Evolutionary conservation across 2,329 filamentous ascomycete genomes (phyloP).

Genomic region (Colletotrichum spinosum): DNA sequence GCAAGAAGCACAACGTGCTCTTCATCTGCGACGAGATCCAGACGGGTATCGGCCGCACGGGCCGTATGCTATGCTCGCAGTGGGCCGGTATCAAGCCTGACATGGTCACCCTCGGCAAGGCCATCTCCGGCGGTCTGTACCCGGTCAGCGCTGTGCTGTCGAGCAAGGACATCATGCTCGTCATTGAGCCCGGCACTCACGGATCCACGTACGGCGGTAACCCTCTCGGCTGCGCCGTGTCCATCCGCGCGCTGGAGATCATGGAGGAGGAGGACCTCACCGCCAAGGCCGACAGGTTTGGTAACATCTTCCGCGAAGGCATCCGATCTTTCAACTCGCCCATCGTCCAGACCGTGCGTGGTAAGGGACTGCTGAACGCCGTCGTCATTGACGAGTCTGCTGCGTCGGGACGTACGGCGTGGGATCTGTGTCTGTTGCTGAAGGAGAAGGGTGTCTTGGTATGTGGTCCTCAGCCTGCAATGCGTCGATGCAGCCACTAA

Average conservation of each 20-base stretch:
- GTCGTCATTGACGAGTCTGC: slow-evolving; percentile 94
- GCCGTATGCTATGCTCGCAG: slow-evolving; percentile 91
- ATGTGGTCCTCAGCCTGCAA: slow-evolving; percentile 39
- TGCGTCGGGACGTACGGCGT: slow-evolving; percentile 87
- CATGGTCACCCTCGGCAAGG: slow-evolving; percentile 94
- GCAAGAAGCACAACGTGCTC: slow-evolving; percentile 94
- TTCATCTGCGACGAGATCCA: slow-evolving; percentile 99
- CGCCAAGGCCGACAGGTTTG: slow-evolving; percentile 79
- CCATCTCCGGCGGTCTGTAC: slow-evolving; percentile 98
- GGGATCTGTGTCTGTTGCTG: slow-evolving; percentile 95
- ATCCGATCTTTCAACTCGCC: slow-evolving; percentile 81
- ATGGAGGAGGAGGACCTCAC: slow-evolving; percentile 92
- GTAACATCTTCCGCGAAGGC: slow-evolving; percentile 84
- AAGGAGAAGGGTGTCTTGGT: slow-evolving; percentile 96
- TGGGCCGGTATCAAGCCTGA: slow-evolving; percentile 97
- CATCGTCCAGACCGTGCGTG: slow-evolving; percentile 84
- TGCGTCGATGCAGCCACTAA: slow-evolving; percentile 31
- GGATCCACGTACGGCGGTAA: slow-evolving; percentile 99
- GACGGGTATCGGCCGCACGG: slow-evolving; percentile 95
- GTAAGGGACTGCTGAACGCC: slow-evolving; percentile 94
- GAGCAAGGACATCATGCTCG: slow-evolving; percentile 92
- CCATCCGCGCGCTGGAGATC: slow-evolving; percentile 93
- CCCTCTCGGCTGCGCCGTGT: slow-evolving; percentile 93
- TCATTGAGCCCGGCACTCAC: slow-evolving; percentile 95
- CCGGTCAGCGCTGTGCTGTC: slow-evolving; percentile 95